Conservation (phyloP, 345 rosid genomes). For the Nephelium lappaceum region DNA sequence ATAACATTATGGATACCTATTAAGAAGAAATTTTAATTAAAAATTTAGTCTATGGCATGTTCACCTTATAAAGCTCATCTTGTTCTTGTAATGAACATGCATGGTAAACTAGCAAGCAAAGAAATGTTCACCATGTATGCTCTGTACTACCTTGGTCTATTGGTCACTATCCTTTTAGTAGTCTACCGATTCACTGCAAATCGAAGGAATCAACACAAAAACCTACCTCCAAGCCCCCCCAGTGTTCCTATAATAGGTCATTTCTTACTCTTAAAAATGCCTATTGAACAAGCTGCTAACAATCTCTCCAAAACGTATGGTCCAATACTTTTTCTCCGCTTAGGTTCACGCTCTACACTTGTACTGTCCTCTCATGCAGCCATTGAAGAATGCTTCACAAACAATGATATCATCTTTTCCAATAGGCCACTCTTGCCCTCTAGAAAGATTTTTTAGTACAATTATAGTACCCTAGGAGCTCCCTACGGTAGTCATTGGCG, state of each 20-base stretch:
- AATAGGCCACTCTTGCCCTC: background rate
- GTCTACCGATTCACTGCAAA: background rate
- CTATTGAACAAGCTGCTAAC: constrained; percentile 23
- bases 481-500: constrained; percentile 6
- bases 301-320: constrained; percentile 32
- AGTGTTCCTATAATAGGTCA: constrained; percentile 33
- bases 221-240: constrained; percentile 25
- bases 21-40: background rate
- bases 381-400: constrained; percentile 7
- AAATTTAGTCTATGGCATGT: background rate
- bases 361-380: constrained; percentile 26
- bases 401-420: background rate
- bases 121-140: background rate
- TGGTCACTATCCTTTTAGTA: background rate
- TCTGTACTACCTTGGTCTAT: background rate
- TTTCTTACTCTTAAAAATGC: constrained; percentile 26
- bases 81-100: background rate
- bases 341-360: constrained; percentile 22
- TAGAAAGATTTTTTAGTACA: background rate
- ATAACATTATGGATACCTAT: background rate
- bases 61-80: background rate
- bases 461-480: background rate
- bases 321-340: constrained; percentile 24
- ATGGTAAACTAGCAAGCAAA: background rate
- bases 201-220: background rate